These are phyloP conservation scores for Phytophthora lateralis DNA, from an alignment of 352 stramenopile species.

Conservation along the genomic window DNA sequence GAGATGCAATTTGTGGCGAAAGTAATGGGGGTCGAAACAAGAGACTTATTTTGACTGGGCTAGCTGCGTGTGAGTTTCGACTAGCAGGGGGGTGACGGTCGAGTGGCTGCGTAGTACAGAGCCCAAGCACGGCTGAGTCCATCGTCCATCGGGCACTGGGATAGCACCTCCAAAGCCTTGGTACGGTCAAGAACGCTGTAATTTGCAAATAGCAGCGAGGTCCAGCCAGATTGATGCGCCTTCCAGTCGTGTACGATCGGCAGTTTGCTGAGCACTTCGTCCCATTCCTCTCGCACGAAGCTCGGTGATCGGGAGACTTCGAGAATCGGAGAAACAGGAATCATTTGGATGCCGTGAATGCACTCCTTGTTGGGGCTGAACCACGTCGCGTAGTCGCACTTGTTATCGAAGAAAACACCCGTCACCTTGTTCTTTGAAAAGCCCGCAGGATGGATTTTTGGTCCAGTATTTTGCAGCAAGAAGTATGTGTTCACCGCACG, in stretches of 20 bases:
- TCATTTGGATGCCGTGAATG: constrained; percentile 83
- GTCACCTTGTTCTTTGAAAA: constrained; percentile 77
- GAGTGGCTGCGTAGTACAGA: constrained; percentile 61
- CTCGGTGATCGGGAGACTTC: constrained; percentile 38
- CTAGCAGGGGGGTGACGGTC: constrained; percentile 16
- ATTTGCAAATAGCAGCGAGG: constrained; percentile 68
- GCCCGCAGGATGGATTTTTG: constrained; percentile 46
- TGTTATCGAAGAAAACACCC: constrained; percentile 80
- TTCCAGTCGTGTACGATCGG: constrained; percentile 57
- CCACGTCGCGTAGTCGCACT: constrained; percentile 77
- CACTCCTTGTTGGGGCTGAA: constrained; percentile 77
- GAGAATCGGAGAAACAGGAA: constrained; percentile 63
- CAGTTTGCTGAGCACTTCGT: constrained; percentile 59
- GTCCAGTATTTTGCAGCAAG: constrained; percentile 49
- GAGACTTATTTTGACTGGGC: neutral
- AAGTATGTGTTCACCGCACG: constrained; percentile 75
- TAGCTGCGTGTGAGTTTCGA: neutral
- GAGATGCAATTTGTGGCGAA: neutral
- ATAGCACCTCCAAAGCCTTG: constrained; percentile 44
- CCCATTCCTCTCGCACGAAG: constrained; percentile 71
- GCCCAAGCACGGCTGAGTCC: constrained; percentile 73
- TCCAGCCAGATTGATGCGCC: constrained; percentile 53
- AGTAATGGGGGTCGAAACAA: neutral
- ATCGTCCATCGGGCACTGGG: constrained; percentile 65
- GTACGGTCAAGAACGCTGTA: constrained; percentile 50